Evolutionary conservation across 1,284 basidiomycete genomes (phyloP).

Genomic region (Macrocybe sp.): DNA sequence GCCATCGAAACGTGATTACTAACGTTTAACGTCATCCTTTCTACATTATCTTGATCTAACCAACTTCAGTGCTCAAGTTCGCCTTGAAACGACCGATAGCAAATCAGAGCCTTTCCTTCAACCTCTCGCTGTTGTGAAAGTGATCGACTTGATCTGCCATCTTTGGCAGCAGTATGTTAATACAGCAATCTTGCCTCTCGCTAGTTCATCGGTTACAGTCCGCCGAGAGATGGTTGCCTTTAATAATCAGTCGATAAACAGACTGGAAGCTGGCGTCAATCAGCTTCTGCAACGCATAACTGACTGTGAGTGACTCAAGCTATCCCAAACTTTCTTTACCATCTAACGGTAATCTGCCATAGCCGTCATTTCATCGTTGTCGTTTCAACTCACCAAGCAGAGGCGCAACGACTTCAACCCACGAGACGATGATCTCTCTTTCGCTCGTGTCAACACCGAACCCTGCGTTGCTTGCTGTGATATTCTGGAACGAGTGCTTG

Average conservation of each 20-base stretch:
- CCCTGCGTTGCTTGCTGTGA: slow-evolving; percentile 91
- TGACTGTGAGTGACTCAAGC: slow-evolving; percentile 55
- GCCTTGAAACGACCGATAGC: slow-evolving; percentile 70
- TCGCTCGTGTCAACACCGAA: slow-evolving; percentile 93
- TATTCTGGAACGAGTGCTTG: slow-evolving; percentile 75
- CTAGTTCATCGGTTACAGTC: slow-evolving; percentile 80
- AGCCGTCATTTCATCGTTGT: slow-evolving; percentile 71
- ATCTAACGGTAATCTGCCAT: slow-evolving; percentile 2
- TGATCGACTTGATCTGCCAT: slow-evolving; percentile 88
- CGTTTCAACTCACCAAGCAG: slow-evolving; percentile 80
- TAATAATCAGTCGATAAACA: slow-evolving; percentile 86
- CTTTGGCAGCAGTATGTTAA: slow-evolving; percentile 97
- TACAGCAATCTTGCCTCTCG: slow-evolving; percentile 87
- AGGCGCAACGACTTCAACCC: slow-evolving; percentile 98
- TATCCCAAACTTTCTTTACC: slow-evolving; percentile 5
- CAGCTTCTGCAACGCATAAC: slow-evolving; percentile 77
- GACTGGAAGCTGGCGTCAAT: slow-evolving; percentile 87
- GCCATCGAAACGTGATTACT: slow-evolving; percentile 83
- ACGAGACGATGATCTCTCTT: slow-evolving; percentile 91
- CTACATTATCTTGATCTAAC: slow-evolving; percentile 8
- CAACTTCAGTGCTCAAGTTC: slow-evolving; percentile 56
- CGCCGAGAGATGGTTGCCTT: slow-evolving; percentile 93
- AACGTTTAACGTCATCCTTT: neutral
- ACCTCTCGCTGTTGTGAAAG: slow-evolving; percentile 61
- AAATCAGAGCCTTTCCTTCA: slow-evolving; percentile 82